Evolutionary conservation across 345 rosid genomes (phyloP), one percentile per base, ranked within the genome.

Genomic region (Schrenkiella parvula): DNA sequence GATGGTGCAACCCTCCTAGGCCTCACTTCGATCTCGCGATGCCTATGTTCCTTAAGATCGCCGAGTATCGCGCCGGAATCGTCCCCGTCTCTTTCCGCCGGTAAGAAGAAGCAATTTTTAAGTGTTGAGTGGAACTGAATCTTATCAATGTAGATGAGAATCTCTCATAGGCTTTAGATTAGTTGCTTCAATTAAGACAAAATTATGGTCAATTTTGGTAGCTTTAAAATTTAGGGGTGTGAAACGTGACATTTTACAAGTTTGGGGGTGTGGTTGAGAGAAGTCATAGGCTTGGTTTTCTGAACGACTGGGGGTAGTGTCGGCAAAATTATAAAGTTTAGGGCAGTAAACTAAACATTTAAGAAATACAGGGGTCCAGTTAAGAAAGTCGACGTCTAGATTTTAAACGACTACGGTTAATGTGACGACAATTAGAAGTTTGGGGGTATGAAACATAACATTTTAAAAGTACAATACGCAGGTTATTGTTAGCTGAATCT

Each of bases 1-100:
- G 93, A 17, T 88, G 93, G 93, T 88, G 93, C 65, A 88, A 88
- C 80, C 93, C 93, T 52, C 93, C 93, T 25, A 82, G 87, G 5
- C 70, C 88, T 2, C 90, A 88, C 70, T 88, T 88, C 23, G 93
- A 88, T 72, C 86, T 88, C 3, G 87, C 93, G 39, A 86, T 86
- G 90, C 93, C 93, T 15, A 80, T 86, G 86, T 88, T 88, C 77
- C 90, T 86, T 11, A 86, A 86, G 78, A 84, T 88, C 42, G 93
- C 93, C 1, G 82, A 88, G 80, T 88, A 88, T 75, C 84, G 86
- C 0, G 93, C 93, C 37, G 90, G 93, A 5, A 88, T 86, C 4
- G 93, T 88, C 56, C 93, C 93, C 37, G 87, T 86, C 43, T 47
- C 86, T 44, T 87, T 82, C 79, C 95, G 97, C 83, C 84, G 97